Base-by-base conservation (phyloP, 2,329 filamentous ascomycete genomes). In the Penicillium sp. region DNA sequence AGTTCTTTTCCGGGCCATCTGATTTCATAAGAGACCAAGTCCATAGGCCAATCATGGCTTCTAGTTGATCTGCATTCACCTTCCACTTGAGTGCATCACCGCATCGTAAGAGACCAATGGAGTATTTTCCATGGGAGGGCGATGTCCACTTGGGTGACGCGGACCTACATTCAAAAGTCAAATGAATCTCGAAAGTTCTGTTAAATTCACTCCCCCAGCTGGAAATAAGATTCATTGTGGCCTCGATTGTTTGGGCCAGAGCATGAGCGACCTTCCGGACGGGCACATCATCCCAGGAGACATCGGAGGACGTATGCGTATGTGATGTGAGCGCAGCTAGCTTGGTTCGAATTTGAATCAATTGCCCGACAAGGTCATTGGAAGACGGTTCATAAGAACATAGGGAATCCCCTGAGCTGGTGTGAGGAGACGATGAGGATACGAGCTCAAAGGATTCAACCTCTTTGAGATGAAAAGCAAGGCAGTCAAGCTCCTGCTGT, bases 31-130 rank as follows among this genome's bases (percentile, higher is more conserved):
- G 18, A 0, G 60, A 65, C 55, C 57, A 65, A 0, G 50, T 49
- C 57, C 58, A 65, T 9, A 65, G 37, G 1, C 63, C 61, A 7
- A 65, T 23, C 1, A 65, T 42, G 0, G 63, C 62, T 41, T 66
- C 63, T 0, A 66, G 36, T 9, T 63, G 49, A 11, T 47, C 36
- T 7, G 21, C 29, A 13, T 64, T 36, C 1, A 59, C 20, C 8
- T 30, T 47, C 63, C 62, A 65, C 10, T 44, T 36, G 2, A 56
- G 35, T 0, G 50, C 51, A 32, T 59, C 58, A 0, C 56, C 48
- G 2, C 45, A 45, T 19, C 51, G 43, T 17, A 43, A 10, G 0
- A 63, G 32, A 2, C 18, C 30, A 4, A 61, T 41, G 1, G 40
- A 17, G 13, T 56, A 55, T 1, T 36, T 33, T 13, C 50, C 51